These are phyloP conservation scores for Ophiostoma angusticollis DNA, from an alignment of 2,329 filamentous ascomycete species.

Conservation along the genomic window DNA sequence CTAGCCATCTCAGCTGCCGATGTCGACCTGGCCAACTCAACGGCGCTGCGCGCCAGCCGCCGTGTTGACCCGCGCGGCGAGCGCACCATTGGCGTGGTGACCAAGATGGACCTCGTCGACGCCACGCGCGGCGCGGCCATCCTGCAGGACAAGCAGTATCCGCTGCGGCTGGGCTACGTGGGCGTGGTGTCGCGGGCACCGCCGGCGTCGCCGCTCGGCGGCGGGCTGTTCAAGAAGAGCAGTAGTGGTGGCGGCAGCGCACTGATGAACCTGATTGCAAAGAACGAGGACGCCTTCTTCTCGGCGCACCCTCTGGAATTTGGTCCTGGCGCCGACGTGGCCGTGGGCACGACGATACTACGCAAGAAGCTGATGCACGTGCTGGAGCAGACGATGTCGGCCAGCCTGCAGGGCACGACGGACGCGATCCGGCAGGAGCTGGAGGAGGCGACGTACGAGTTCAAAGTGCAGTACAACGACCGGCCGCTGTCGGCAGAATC, in stretches of 20 bases:
- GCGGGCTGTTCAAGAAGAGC: slow-evolving; percentile 70
- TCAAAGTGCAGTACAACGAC: slow-evolving; percentile 99
- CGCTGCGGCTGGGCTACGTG: slow-evolving; percentile 87
- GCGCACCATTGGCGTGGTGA: slow-evolving; percentile 95
- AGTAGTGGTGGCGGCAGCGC: slow-evolving; percentile 36
- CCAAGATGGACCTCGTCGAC: slow-evolving; percentile 97
- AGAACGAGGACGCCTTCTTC: slow-evolving; percentile 83
- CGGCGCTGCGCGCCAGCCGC: slow-evolving; percentile 76
- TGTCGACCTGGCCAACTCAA: slow-evolving; percentile 93
- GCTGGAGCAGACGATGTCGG: slow-evolving; percentile 92
- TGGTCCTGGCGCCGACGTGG: slow-evolving; percentile 57
- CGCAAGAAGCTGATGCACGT: slow-evolving; percentile 96
- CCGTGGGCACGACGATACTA: slow-evolving; percentile 71
- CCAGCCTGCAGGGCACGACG: slow-evolving; percentile 75
- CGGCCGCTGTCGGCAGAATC: slow-evolving; percentile 88
- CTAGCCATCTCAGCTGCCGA: slow-evolving; percentile 95
- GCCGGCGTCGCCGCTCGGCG: slow-evolving; percentile 26
- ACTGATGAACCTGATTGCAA: slow-evolving; percentile 66
- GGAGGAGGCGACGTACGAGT: slow-evolving; percentile 94
- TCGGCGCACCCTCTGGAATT: slow-evolving; percentile 71
- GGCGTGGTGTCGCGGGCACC: slow-evolving; percentile 85
- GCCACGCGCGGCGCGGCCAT: slow-evolving; percentile 64
- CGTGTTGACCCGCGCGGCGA: slow-evolving; percentile 90
- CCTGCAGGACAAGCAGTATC: slow-evolving; percentile 81
- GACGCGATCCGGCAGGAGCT: slow-evolving; percentile 91